A percentile compares a stretch with the other conserved stretches of the same genome.
phyloP scores from a whole-genome alignment of 2,329 filamentous ascomycete genomes.

The Fonsecaea monophora region DNA sequence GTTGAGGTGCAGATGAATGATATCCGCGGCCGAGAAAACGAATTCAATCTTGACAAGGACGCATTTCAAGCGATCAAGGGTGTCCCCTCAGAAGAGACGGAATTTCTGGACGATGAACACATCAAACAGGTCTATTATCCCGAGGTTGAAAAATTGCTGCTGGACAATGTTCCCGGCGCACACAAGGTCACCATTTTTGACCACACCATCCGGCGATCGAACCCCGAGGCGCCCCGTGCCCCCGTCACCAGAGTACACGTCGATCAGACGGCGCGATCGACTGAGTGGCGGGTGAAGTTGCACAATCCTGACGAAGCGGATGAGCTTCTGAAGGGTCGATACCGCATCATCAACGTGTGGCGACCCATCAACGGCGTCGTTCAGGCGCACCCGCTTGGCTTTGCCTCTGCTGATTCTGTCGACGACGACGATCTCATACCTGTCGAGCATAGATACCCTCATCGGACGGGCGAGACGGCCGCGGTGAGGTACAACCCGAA shows the following conservation, averaged over 20 bases:
- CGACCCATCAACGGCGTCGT: conserved; percentile 68
- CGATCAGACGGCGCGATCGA: conserved; percentile 76
- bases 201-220: conserved; percentile 79
- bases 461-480: conserved; percentile 76
- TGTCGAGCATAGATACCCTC: conserved; percentile 75
- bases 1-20: conserved; percentile 70
- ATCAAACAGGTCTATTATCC: conserved; percentile 81
- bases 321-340: conserved; percentile 68
- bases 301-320: conserved; percentile 74
- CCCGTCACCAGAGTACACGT: conserved; percentile 80
- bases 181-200: conserved; percentile 78
- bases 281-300: conserved; percentile 69
- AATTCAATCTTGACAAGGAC: conserved; percentile 73
- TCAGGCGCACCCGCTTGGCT: conserved; percentile 62
- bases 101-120: conserved; percentile 71
- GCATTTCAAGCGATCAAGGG: conserved; percentile 72
- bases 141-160: conserved; percentile 75
- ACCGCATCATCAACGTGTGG: conserved; percentile 90
- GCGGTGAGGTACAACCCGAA: conserved; percentile 65
- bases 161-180: conserved; percentile 70
- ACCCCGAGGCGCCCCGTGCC: conserved; percentile 63
- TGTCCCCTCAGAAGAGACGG: conserved; percentile 62
- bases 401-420: conserved; percentile 63
- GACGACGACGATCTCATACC: conserved; percentile 69
- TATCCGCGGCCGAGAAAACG: conserved; percentile 71